Conservation (phyloP, 345 rosid species). For the Erucastrum elatum region DNA sequence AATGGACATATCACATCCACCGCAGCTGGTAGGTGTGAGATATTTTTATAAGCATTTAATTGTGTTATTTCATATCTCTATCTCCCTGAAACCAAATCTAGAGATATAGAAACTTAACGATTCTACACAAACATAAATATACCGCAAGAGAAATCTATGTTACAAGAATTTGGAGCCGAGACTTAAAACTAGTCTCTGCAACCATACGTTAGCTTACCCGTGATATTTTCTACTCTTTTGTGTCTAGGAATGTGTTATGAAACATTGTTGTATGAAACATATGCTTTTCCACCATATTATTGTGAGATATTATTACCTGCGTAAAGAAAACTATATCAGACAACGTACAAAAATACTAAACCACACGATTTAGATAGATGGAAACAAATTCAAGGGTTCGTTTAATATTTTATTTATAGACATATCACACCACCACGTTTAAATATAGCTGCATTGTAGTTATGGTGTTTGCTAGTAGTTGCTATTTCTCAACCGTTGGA, state of each 20-base stretch:
- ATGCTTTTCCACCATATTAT: neutral
- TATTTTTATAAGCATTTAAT: slow-evolving; percentile 6
- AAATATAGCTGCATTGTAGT: neutral
- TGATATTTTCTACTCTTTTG: neutral
- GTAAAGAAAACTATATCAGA: neutral
- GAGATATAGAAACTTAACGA: no score
- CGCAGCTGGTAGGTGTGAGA: slow-evolving; percentile 7
- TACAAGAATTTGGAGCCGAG: neutral
- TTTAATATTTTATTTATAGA: neutral
- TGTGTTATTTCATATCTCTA: neutral
- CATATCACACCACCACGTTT: slow-evolving; percentile 13
- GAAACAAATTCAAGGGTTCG: neutral
- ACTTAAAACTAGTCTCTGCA: neutral
- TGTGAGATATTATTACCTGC: neutral
- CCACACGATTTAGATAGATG: neutral
- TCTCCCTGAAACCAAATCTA: neutral
- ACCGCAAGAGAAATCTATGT: neutral
- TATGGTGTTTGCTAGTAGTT: neutral
- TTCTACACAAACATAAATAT: neutral
- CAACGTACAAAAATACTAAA: neutral
- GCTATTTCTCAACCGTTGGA: slow-evolving; percentile 13
- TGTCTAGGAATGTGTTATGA: neutral
- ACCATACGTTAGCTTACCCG: neutral
- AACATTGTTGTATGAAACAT: neutral
- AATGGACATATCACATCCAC: neutral